A percentile compares a stretch with the other conserved stretches of the same genome.
phyloP scores from a whole-genome alignment of 192 early-diverging fungal species.

The Podila clonocystis region DNA sequence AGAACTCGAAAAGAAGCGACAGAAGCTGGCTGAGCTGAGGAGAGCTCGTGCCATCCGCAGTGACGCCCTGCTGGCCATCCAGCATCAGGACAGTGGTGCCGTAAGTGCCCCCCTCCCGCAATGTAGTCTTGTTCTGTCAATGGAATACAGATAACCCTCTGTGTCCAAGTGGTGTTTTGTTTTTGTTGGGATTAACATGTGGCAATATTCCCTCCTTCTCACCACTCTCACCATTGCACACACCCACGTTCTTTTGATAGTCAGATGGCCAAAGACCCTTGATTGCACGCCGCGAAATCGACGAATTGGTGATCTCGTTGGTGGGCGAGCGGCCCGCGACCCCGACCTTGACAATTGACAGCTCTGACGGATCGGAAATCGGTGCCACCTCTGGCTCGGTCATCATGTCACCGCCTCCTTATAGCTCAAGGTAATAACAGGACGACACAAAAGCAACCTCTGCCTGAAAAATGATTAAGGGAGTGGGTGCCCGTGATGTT shows the following conservation, averaged over 20 bases:
- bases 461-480: background rate
- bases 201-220: background rate
- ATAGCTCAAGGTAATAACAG: slow-evolving; percentile 29
- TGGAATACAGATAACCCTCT: background rate
- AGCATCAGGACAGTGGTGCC: slow-evolving; percentile 13
- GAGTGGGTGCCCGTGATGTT: no score
- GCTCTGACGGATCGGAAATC: slow-evolving; percentile 59
- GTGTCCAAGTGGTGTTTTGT: no score
- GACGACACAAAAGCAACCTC: background rate
- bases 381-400: slow-evolving; percentile 39
- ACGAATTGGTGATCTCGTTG: slow-evolving; percentile 87
- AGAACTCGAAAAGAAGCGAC: slow-evolving; percentile 92
- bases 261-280: background rate
- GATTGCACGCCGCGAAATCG: slow-evolving; percentile 65
- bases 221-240: background rate
- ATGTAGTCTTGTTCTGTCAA: background rate
- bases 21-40: slow-evolving; percentile 90
- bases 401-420: slow-evolving; percentile 55
- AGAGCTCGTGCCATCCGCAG: slow-evolving; percentile 83
- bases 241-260: background rate
- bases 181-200: background rate
- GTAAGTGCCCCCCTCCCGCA: background rate
- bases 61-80: slow-evolving; percentile 46
- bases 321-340: slow-evolving; percentile 74
- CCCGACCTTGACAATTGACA: slow-evolving; percentile 34